phyloP scores from a whole-genome alignment of 2,329 filamentous ascomycete genomes.

The Keithomyces neogunnii region DNA sequence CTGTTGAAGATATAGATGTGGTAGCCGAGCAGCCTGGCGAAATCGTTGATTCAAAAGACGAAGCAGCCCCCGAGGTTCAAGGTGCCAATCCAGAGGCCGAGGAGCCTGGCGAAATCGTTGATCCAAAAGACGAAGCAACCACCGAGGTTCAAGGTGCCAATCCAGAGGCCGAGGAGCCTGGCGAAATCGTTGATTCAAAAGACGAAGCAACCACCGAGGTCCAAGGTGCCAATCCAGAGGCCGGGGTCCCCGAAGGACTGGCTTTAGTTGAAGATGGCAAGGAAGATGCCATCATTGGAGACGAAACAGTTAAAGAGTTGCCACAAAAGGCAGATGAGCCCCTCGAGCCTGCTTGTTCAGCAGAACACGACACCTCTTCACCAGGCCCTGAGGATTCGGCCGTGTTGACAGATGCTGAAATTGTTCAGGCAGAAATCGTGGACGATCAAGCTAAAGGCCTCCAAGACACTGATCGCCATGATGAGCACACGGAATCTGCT shows the following conservation, averaged over 20 bases:
- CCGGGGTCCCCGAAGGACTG: background rate
- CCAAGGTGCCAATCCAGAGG: background rate
- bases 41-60: background rate
- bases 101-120: background rate
- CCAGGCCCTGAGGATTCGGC: background rate
- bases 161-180: background rate
- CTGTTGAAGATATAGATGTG: background rate
- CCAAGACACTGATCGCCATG: background rate
- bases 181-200: background rate
- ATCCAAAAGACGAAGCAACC: background rate
- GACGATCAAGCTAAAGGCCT: background rate
- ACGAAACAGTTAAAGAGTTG: no score
- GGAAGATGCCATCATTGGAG: background rate
- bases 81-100: background rate
- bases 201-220: background rate
- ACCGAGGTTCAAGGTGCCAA: background rate
- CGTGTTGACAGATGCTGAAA: background rate
- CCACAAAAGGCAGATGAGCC: no score
- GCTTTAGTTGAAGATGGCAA: background rate
- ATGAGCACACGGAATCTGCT: background rate
- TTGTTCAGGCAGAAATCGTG: background rate
- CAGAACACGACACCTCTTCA: background rate
- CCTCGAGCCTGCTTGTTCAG: no score
- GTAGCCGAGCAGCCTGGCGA: background rate
- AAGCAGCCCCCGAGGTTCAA: background rate